Evolutionary conservation across 2,329 filamentous ascomycete genomes (phyloP).

Genomic region (Fusarium buharicum): DNA sequence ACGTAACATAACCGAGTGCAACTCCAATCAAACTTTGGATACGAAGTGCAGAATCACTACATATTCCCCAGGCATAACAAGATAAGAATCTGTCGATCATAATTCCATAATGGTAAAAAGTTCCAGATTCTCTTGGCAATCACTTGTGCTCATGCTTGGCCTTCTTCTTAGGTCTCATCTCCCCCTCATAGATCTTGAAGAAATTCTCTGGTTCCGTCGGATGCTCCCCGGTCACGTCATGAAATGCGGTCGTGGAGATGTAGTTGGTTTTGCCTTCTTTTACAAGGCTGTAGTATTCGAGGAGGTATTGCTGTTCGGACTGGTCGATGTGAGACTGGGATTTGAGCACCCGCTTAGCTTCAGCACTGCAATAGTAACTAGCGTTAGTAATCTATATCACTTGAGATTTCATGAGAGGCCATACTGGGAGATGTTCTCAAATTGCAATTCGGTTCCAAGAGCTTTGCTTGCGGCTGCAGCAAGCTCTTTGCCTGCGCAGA

Average conservation of each 20-base stretch:
- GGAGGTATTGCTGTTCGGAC: conserved; percentile 11
- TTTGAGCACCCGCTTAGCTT: conserved; percentile 17
- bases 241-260: conserved; percentile 7
- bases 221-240: conserved; percentile 12
- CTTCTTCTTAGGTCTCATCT: conserved; percentile 25
- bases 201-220: conserved; percentile 14
- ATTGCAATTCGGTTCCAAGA: conserved; percentile 51
- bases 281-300: conserved; percentile 23
- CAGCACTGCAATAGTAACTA: neutral
- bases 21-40: neutral
- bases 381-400: neutral
- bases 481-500: conserved; percentile 58
- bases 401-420: rapidly evolving
- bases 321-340: conserved; percentile 5
- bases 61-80: neutral
- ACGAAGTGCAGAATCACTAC: neutral
- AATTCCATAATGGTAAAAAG: too few species aligned
- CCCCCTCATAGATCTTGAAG: conserved; percentile 18
- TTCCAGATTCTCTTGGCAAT: neutral
- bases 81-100: neutral
- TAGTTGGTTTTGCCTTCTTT: conserved; percentile 22
- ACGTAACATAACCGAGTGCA: neutral
- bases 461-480: conserved; percentile 58
- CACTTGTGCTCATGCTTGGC: conserved; percentile 15
- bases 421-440: conserved; percentile 40